phyloP scores from a whole-genome alignment of 2,329 filamentous ascomycete species.

The Diplodia corticola region DNA sequence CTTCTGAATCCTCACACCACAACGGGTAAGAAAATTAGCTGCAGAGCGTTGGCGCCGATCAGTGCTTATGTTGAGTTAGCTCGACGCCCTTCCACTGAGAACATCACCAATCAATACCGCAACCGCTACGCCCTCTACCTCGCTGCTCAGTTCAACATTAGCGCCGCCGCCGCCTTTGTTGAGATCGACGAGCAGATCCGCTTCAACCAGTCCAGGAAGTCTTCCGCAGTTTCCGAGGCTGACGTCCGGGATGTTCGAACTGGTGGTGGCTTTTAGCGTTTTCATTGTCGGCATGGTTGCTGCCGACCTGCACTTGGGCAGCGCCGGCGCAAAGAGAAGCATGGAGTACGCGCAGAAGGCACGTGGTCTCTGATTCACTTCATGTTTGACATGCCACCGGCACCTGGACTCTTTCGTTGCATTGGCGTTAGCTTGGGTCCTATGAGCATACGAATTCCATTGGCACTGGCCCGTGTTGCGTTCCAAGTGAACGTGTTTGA shows the following conservation, averaged over 20 bases:
- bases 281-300: constrained; percentile 19
- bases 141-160: constrained; percentile 43
- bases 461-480: neutral
- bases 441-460: neutral
- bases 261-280: constrained; percentile 22
- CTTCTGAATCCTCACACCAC: neutral
- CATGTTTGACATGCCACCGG: neutral
- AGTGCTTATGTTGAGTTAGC: constrained; percentile 2
- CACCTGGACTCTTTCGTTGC: neutral
- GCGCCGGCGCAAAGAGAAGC: constrained; percentile 14
- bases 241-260: constrained; percentile 22
- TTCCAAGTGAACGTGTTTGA: neutral
- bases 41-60: neutral
- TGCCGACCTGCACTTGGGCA: constrained; percentile 21
- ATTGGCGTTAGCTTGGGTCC: neutral
- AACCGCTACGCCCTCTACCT: constrained; percentile 42
- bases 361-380: neutral
- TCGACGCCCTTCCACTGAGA: constrained; percentile 10
- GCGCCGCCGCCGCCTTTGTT: constrained; percentile 39
- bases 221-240: constrained; percentile 11
- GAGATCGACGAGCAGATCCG: constrained; percentile 39
- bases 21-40: neutral
- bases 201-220: constrained; percentile 8
- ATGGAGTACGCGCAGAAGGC: neutral
- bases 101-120: constrained; percentile 31